Evolutionary conservation across 257 asterid genomes (phyloP).

Genomic region (Scutellaria baicalensis): DNA sequence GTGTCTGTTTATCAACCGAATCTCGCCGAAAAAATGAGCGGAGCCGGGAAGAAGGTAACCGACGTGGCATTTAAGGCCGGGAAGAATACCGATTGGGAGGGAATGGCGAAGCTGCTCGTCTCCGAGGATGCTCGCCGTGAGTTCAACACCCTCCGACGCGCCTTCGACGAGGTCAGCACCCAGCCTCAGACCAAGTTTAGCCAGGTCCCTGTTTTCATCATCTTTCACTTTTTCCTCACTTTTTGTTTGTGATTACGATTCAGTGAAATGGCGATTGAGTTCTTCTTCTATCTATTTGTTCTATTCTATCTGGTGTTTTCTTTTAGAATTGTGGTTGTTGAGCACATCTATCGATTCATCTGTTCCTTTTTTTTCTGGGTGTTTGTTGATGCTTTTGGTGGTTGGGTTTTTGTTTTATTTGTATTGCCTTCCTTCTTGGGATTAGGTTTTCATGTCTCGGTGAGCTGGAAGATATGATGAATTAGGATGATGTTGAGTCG

Average conservation of each 20-base stretch:
- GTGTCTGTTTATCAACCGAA: conserved; percentile 5
- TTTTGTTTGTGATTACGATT: neutral
- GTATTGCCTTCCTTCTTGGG: neutral
- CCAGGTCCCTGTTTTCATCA: conserved; percentile 38
- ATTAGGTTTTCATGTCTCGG: neutral
- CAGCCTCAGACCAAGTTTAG: conserved; percentile 91
- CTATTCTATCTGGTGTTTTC: neutral
- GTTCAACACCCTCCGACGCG: conserved; percentile 82
- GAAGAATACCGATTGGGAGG: conserved; percentile 83
- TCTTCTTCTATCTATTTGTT: neutral
- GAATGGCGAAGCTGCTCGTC: conserved; percentile 84
- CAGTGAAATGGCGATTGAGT: neutral
- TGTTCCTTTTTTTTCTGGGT: neutral
- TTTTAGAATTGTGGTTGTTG: neutral
- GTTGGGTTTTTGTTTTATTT: neutral
- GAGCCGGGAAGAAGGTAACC: conserved; percentile 70
- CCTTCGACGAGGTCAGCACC: conserved; percentile 88
- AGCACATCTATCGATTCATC: conserved; percentile 8
- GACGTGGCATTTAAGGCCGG: conserved; percentile 90
- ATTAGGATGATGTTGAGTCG: neutral
- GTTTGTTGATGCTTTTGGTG: neutral
- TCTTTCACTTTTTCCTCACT: neutral
- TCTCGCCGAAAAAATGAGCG: conserved; percentile 52
- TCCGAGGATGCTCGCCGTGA: conserved; percentile 95
- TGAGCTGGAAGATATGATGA: neutral